Evolutionary conservation across 1,139 yeast species (phyloP), one percentile per base, ranked within the genome.

Genomic region (Magnusiomyces magnusii): DNA sequence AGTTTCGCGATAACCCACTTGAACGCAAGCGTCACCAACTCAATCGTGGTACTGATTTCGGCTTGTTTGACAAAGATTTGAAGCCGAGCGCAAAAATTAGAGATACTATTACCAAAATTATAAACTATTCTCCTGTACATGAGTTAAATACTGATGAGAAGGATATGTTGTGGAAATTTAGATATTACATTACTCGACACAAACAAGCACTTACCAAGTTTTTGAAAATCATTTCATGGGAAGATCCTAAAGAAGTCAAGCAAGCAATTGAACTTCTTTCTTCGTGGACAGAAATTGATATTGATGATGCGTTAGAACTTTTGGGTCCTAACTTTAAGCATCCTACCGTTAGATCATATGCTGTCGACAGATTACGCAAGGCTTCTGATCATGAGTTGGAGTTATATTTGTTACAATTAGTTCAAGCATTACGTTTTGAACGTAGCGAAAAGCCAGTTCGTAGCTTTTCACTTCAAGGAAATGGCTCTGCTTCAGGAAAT

Each of bases 231-330:
- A 87, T 92, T 25, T 86, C 91, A 65, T 88, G 97, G 90, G 89
- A 84, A 52, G 95, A 91, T 70, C 88, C 86, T 61, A 76, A 78
- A 58, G 99, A 93, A 73, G 81, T 87, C 28, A 80, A 77, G 56
- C 96, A 90, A 70, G 93, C 91, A 5, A 80, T 90, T 58, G 85
- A 81, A 58, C 66, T 83, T 55, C 71, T 83, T 59, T 77, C 79
- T 36, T 71, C 76, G 52, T 83, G 86, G 86, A 89, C 87, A 19
- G 88, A 86, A 64, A 85, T 90, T 59, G 96, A 90, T 64, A 86
- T 93, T 42, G 97, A 93, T 57, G 98, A 93, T 72, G 96, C 98
- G 0, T 76, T 93, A 59, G 99, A 93, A 69, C 75, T 93, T 19
- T 75, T 93, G 52, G 90, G 97, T 17, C 88, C 89, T 21, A 82